Evolutionary conservation across 176 grass and related monocot species (phyloP).

Genomic region (Olyra latifolia): DNA sequence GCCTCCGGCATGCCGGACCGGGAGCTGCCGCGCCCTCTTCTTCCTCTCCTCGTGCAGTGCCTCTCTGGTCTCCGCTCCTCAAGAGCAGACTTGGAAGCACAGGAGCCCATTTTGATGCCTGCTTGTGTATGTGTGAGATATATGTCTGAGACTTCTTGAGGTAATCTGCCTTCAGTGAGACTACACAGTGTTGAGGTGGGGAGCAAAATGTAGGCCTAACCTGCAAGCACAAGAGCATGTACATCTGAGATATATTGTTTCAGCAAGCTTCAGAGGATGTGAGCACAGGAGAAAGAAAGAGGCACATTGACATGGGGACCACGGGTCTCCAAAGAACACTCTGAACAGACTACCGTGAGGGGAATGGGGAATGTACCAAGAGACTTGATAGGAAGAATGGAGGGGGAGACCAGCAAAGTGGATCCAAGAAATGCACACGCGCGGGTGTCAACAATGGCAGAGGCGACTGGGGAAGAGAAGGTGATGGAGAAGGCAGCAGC

Average conservation of each 20-base stretch:
- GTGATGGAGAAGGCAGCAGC: background rate
- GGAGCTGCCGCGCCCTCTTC: constrained; percentile 24
- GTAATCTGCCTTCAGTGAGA: background rate
- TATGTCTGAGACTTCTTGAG: background rate
- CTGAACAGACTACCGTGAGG: background rate
- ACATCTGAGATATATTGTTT: constrained; percentile 2
- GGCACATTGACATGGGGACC: background rate
- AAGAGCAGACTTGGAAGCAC: constrained; percentile 49
- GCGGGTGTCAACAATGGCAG: background rate
- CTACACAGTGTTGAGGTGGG: background rate
- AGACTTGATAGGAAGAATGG: constrained; percentile 4
- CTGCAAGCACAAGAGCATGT: constrained; percentile 26
- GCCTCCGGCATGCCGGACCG: constrained; percentile 44
- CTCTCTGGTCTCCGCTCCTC: constrained; percentile 40
- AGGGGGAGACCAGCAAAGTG: background rate
- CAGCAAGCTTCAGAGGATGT: background rate
- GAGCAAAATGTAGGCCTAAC: constrained; percentile 2
- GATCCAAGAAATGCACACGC: constrained; percentile 4
- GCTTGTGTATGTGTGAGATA: background rate
- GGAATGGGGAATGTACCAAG: constrained; percentile 9
- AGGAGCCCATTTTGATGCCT: constrained; percentile 55
- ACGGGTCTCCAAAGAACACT: background rate
- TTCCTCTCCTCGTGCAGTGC: constrained; percentile 32
- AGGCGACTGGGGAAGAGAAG: background rate
- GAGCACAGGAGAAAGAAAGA: background rate